phyloP scores from a whole-genome alignment of 1,284 basidiomycete genomes.

The Tilletia caries region DNA sequence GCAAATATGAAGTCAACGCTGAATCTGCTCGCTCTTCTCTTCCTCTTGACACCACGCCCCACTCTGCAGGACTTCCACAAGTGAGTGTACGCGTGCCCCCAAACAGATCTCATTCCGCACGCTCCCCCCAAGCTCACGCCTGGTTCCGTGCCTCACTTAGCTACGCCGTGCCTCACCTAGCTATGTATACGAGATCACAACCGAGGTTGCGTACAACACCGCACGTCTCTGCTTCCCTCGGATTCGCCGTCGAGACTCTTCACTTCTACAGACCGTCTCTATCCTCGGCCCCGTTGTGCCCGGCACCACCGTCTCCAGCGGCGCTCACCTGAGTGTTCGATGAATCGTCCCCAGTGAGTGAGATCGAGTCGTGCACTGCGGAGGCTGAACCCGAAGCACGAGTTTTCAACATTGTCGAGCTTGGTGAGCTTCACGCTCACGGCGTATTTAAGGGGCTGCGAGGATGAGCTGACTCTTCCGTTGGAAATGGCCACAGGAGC shows the following conservation, averaged over 20 bases:
- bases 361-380: no score
- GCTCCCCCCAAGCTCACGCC: no score
- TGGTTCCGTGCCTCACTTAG: no score
- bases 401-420: not conserved
- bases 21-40: no score
- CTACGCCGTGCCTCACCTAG: no score
- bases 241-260: constrained; percentile 52
- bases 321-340: constrained; percentile 33
- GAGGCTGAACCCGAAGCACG: not conserved
- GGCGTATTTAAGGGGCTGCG: no score
- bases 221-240: constrained; percentile 50
- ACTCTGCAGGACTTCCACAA: constrained; percentile 25
- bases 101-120: no score
- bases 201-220: constrained; percentile 50
- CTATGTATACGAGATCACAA: constrained; percentile 49
- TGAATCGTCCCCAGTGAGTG: no score
- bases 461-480: no score
- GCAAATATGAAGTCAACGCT: no score
- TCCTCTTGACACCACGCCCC: not conserved
- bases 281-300: constrained; percentile 50
- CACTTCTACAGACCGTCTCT: constrained; percentile 46
- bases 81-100: not conserved
- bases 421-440: constrained; percentile 15
- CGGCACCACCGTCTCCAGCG: constrained; percentile 51
- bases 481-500: no score